phyloP scores from a whole-genome alignment of 108 stramenopile species.

The Cyclotella cryptica region DNA sequence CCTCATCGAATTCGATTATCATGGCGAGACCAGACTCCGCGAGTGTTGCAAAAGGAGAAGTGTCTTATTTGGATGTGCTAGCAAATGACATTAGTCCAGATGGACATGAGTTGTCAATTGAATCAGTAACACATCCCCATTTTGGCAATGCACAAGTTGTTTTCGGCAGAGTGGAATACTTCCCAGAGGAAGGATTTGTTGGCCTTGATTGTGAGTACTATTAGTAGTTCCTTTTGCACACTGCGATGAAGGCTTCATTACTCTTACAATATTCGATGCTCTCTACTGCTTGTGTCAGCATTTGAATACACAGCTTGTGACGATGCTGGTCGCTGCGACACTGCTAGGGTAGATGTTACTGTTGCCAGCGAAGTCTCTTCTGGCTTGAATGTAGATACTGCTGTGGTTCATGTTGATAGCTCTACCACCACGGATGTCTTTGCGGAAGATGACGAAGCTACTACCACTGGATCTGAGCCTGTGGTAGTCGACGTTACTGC shows the following conservation, averaged over 20 bases:
- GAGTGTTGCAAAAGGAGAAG: not conserved
- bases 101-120: constrained; percentile 3
- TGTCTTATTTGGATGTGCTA: constrained; percentile 16
- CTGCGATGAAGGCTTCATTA: not conserved
- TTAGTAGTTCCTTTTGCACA: not conserved
- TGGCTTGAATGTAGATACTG: not conserved
- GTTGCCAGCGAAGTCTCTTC: constrained; percentile 5
- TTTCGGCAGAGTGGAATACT: constrained; percentile 17
- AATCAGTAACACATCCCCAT: constrained; percentile 17
- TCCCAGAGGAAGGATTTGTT: constrained; percentile 18
- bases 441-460: constrained; percentile 32
- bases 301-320: constrained; percentile 28
- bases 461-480: constrained; percentile 1
- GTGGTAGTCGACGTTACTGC: constrained; percentile 23
- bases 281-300: not conserved
- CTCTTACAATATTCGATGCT: not conserved
- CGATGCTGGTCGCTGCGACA: constrained; percentile 8
- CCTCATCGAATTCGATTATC: not conserved
- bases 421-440: constrained; percentile 12
- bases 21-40: constrained; percentile 16
- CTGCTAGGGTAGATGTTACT: constrained; percentile 1
- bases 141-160: constrained; percentile 26
- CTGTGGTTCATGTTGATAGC: not conserved
- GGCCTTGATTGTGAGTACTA: constrained; percentile 19
- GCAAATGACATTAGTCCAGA: constrained; percentile 23